Evolutionary conservation across 805 yeast genomes (phyloP).

Genomic region (Saccharomycopsis vini): DNA sequence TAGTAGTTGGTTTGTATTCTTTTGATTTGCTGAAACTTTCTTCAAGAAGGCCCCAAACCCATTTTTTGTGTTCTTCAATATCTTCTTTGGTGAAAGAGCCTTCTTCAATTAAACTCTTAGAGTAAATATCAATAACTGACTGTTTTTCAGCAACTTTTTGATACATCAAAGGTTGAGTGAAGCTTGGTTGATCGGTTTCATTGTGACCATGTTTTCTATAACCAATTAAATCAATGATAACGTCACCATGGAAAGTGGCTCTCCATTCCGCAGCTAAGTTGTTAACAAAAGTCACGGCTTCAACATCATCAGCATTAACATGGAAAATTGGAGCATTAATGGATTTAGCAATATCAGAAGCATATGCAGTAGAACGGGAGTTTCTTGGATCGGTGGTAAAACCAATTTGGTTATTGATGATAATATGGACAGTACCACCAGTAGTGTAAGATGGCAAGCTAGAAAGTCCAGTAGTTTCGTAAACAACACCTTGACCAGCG

Average conservation of each 20-base stretch:
- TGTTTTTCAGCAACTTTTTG: slow-evolving; percentile 80
- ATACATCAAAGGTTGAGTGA: slow-evolving; percentile 98
- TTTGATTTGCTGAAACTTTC: slow-evolving; percentile 82
- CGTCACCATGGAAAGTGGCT: slow-evolving; percentile 92
- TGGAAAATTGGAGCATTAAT: slow-evolving; percentile 98
- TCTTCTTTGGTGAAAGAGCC: slow-evolving; percentile 86
- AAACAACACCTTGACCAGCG: slow-evolving; percentile 98
- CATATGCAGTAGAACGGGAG: slow-evolving; percentile 96
- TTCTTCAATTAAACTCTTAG: slow-evolving; percentile 69
- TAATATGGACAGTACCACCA: slow-evolving; percentile 96
- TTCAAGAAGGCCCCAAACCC: slow-evolving; percentile 95
- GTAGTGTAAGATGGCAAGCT: slow-evolving; percentile 91
- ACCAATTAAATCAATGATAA: slow-evolving; percentile 92
- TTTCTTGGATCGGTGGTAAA: slow-evolving; percentile 98
- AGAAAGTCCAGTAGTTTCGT: slow-evolving; percentile 95
- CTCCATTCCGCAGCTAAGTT: slow-evolving; percentile 98
- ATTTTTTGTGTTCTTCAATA: slow-evolving; percentile 89
- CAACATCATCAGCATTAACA: slow-evolving; percentile 97
- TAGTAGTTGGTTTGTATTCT: slow-evolving; percentile 80
- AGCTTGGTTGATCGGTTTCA: slow-evolving; percentile 98
- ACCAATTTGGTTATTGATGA: slow-evolving; percentile 97
- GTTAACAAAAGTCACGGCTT: slow-evolving; percentile 83
- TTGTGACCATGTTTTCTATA: slow-evolving; percentile 99
- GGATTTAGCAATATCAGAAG: slow-evolving; percentile 94
- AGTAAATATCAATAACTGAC: slow-evolving; percentile 80